Percentiles rank a stretch among this genome's conserved stretches.
Evolutionary conservation across 192 early-diverging fungal species (phyloP).

Genomic region (Backusella tarrabulga): DNA sequence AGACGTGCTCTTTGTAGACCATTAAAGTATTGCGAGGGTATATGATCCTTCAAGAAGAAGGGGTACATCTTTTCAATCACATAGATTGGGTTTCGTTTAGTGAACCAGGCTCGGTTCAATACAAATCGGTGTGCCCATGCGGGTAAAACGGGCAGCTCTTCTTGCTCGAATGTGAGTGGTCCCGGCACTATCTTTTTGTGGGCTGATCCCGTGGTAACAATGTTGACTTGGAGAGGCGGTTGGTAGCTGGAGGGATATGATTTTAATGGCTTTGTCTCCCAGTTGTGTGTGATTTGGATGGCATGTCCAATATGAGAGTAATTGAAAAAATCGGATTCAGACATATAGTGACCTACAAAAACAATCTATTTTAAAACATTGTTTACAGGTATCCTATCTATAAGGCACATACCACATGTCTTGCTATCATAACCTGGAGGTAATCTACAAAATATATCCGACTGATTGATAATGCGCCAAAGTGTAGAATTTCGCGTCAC

Average conservation of each 20-base stretch:
- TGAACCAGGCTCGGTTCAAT: conserved; percentile 7
- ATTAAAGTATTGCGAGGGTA: conserved; percentile 22
- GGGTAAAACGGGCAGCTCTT: neutral
- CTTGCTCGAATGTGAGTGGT: neutral
- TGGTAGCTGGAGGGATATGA: conserved; percentile 27
- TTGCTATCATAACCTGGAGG: conserved; percentile 39
- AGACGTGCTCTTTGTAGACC: conserved; percentile 16
- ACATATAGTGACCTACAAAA: conserved; percentile 9
- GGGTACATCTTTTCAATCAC: conserved; percentile 26
- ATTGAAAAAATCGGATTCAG: conserved; percentile 27
- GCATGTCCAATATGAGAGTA: conserved; percentile 32
- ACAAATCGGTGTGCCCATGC: conserved; percentile 9
- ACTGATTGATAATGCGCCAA: conserved; percentile 44
- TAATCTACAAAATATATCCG: conserved; percentile 39
- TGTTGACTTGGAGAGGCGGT: conserved; percentile 17
- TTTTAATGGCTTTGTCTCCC: conserved; percentile 9
- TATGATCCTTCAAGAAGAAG: conserved; percentile 26
- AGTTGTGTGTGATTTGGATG: conserved; percentile 7
- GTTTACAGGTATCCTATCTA: neutral
- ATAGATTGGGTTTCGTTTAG: conserved; percentile 21
- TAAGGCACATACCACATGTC: neutral
- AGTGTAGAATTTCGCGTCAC: conserved; percentile 20
- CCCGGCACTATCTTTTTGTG: neutral
- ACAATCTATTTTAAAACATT: neutral
- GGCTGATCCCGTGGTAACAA: neutral